Evolutionary conservation across 2,329 filamentous ascomycete species (phyloP).

Genomic region (Xylaria sp.): DNA sequence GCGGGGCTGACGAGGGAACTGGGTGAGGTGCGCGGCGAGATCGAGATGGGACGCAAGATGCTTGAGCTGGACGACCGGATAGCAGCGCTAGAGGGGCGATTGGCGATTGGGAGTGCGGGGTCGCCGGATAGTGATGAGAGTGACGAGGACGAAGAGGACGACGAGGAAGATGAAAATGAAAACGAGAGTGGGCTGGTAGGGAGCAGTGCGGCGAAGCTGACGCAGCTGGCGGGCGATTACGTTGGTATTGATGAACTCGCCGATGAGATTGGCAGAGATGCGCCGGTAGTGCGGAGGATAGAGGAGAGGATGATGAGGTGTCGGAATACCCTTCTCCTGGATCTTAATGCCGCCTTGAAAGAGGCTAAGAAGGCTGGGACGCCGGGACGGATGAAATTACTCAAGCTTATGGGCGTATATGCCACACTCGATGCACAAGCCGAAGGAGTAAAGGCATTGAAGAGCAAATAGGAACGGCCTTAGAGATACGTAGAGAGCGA

Average conservation of each 20-base stretch:
- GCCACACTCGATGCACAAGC: constrained; percentile 62
- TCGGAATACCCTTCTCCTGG: constrained; percentile 67
- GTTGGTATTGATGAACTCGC: constrained; percentile 56
- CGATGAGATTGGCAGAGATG: constrained; percentile 58
- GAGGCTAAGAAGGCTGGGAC: constrained; percentile 57
- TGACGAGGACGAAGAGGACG: constrained; percentile 55
- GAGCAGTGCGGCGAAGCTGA: constrained; percentile 61
- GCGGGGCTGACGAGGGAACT: constrained; percentile 73
- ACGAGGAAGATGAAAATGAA: constrained; percentile 42
- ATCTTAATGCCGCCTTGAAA: constrained; percentile 62
- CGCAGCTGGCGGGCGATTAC: constrained; percentile 60
- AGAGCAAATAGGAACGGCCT: constrained; percentile 48
- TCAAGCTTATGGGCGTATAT: constrained; percentile 66
- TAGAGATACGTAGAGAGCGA: no score
- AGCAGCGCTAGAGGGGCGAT: constrained; percentile 69
- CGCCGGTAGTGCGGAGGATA: constrained; percentile 62
- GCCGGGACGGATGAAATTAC: constrained; percentile 57
- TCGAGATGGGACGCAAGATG: constrained; percentile 71
- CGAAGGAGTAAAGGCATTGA: constrained; percentile 64
- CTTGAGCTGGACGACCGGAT: constrained; percentile 75
- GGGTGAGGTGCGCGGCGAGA: constrained; percentile 68
- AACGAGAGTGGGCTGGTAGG: constrained; percentile 53
- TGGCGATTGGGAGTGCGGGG: constrained; percentile 64
- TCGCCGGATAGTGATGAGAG: constrained; percentile 47
- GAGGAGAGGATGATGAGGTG: constrained; percentile 65